Evolutionary conservation across 495 filamentous ascomycete species (phyloP).

Genomic region (Cladorrhinum samala): DNA sequence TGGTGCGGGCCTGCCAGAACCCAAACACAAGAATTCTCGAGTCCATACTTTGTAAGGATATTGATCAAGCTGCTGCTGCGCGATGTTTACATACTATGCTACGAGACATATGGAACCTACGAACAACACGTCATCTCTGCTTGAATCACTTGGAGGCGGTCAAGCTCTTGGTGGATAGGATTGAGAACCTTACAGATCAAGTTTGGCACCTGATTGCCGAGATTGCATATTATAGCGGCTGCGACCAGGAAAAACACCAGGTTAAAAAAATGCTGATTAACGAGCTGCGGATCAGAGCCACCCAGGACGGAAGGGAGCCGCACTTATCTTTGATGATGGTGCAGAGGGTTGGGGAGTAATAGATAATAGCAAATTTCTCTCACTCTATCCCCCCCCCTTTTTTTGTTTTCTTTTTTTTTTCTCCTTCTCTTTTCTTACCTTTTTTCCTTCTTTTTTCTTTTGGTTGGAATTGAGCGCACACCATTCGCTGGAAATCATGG

Average conservation of each 20-base stretch:
- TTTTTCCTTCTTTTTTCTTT: neutral
- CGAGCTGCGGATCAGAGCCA: conserved; percentile 4
- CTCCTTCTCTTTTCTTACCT: neutral
- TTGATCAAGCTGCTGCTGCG: conserved; percentile 10
- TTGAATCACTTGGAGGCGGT: conserved; percentile 9
- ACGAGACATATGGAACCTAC: conserved; percentile 14
- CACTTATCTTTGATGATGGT: neutral
- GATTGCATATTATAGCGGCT: neutral
- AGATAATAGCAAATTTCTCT: neutral
- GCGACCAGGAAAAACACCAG: neutral
- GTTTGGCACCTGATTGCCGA: neutral
- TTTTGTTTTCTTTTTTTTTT: neutral
- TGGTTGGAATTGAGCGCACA: neutral
- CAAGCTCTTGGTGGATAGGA: conserved; percentile 4
- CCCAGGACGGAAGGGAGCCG: neutral
- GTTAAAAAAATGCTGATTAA: neutral
- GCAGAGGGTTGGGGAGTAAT: neutral
- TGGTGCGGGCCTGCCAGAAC: conserved; percentile 19
- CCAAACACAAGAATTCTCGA: conserved; percentile 18
- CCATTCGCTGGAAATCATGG: neutral
- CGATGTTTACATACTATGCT: conserved; percentile 10
- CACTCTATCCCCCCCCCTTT: neutral
- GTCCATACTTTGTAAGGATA: conserved; percentile 13
- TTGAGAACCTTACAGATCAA: neutral
- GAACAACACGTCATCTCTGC: conserved; percentile 1